phyloP scores from a whole-genome alignment of 805 yeast species.

The Candida coquimbonensis region DNA sequence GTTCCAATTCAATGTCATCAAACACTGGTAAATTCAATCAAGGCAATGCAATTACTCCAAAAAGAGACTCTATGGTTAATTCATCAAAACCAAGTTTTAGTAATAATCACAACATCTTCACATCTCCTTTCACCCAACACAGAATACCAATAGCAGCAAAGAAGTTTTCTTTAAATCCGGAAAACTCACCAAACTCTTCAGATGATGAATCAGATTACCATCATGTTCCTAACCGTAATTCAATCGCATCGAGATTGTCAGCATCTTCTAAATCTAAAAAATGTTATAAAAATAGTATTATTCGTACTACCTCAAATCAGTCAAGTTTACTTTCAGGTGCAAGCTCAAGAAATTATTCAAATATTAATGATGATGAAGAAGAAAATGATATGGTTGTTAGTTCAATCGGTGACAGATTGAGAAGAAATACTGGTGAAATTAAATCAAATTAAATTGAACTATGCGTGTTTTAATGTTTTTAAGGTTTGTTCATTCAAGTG shows the following conservation, averaged over 20 bases:
- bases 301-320: constrained; percentile 12
- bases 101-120: constrained; percentile 8
- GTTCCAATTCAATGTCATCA: constrained; percentile 15
- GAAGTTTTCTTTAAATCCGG: constrained; percentile 16
- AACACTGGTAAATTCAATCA: constrained; percentile 9
- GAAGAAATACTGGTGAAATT: constrained; percentile 26
- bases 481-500: too few relatives aligned
- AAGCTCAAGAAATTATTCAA: constrained; percentile 3
- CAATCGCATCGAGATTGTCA: constrained; percentile 9
- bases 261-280: constrained; percentile 8
- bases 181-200: constrained; percentile 20
- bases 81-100: constrained; percentile 1
- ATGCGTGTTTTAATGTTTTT: too few relatives aligned
- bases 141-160: constrained; percentile 11
- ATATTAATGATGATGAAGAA: constrained; percentile 11
- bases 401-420: constrained; percentile 28
- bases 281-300: neutral
- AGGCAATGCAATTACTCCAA: constrained; percentile 19
- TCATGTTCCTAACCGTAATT: constrained; percentile 10
- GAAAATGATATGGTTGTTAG: constrained; percentile 24
- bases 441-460: constrained; percentile 4
- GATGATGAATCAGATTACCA: constrained; percentile 22
- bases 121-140: constrained; percentile 28
- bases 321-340: constrained; percentile 12
- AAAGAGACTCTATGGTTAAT: constrained; percentile 10